Percentiles rank a stretch among this genome's conserved stretches.
Conservation (phyloP, 2,329 filamentous ascomycete species). For the Arthrinium phaeospermum region DNA sequence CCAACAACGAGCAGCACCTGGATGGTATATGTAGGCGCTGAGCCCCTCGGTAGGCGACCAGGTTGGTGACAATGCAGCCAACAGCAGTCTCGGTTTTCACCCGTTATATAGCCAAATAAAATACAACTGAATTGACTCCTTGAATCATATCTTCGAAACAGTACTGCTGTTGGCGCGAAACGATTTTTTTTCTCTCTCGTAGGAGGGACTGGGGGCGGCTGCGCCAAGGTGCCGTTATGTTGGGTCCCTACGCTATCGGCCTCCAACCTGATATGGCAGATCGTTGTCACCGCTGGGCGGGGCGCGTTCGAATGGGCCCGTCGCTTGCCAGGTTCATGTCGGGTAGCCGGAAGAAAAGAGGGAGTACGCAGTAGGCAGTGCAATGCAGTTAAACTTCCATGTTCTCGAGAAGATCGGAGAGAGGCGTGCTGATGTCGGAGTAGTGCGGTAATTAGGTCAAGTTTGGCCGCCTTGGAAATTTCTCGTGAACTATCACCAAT, state of each 20-base stretch:
- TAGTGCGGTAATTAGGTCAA: slow-evolving; percentile 2
- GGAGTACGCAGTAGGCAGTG: slow-evolving; percentile 10
- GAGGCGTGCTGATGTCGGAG: neutral
- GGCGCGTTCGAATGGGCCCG: slow-evolving; percentile 20
- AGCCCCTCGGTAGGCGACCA: neutral
- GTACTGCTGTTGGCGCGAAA: neutral
- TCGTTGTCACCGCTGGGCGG: slow-evolving; percentile 22
- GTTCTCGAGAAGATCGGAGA: neutral
- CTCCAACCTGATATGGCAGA: neutral
- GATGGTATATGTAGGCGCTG: neutral
- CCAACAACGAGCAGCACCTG: neutral
- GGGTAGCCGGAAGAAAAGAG: slow-evolving; percentile 7
- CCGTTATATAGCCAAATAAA: neutral
- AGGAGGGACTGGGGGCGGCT: neutral
- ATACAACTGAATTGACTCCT: neutral
- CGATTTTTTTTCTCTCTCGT: neutral
- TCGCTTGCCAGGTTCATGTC: slow-evolving; percentile 23
- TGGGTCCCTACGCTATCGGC: neutral
- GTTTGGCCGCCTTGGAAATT: neutral
- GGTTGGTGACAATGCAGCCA: slow-evolving; percentile 1
- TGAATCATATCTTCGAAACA: slow-evolving; percentile 2
- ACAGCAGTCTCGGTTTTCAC: slow-evolving; percentile 4
- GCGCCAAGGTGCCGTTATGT: slow-evolving; percentile 8
- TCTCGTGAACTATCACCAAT: slow-evolving; percentile 2
- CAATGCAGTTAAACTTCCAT: neutral